Base-by-base conservation (phyloP, 768 basidiomycete species). In the Ramaria sp. region DNA sequence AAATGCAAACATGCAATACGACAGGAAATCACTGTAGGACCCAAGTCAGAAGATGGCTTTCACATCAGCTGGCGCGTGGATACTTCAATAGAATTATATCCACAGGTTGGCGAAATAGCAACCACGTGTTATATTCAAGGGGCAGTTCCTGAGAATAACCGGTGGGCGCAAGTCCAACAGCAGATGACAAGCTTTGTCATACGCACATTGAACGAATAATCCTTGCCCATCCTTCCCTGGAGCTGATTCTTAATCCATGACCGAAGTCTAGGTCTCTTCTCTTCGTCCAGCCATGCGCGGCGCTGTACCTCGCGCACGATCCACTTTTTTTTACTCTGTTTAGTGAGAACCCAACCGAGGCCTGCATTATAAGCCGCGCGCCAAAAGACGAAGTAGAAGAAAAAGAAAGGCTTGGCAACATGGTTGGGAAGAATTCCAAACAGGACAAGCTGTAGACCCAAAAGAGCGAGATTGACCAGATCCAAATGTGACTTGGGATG, bases 1-100 rank as follows among this genome's bases (percentile, higher is more conserved):
- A 72, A 94, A 88, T 0, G 93, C 91, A 68, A 96, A 98, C 79
- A 96, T 81, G 71, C 86, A 89, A 68, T 97, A 97, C 4, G 94
- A 84, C 63, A 95, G 66, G 68, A 97, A 97, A 67, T 98, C 95
- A 67, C 93, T 96, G 65, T 17, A 22, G 7, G 17, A n/a, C 27
- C 17, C 15, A 22, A n/a, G 19, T 39, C 41, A 55, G 48, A 41
- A 53, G 12, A 61, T 41, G 61, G 12, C 34, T 60, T 53, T 45
- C 45, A 53, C 27, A 20, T 13, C 33, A 15, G 42, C 53, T 24
- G 13, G 17, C 47, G 19, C 7, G 39, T 54, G 78, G 84, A 53
- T 61, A 96, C 92, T 98, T 98, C 66, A 98, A 79, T 42, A 99
- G 78, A 65, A 98, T 97, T 27, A 96, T 81, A 69, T 98, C 95